A percentile compares a stretch with the other conserved stretches of the same genome.
phyloP scores from a whole-genome alignment of 768 basidiomycete genomes.

The Tylopilus plumbeoviolaceoides region DNA sequence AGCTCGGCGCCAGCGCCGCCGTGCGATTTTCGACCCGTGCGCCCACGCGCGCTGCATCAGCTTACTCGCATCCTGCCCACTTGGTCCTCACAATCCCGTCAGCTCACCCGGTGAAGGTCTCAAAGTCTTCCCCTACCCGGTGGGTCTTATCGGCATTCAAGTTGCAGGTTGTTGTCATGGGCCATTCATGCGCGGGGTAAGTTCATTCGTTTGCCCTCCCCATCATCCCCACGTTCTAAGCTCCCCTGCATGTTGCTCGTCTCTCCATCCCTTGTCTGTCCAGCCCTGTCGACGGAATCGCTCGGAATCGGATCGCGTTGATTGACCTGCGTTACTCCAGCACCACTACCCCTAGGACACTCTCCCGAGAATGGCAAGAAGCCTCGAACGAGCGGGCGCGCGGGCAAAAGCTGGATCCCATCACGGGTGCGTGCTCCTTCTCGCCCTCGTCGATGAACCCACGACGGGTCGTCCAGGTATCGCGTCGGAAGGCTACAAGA shows the following conservation, averaged over 20 bases:
- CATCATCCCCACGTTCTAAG: too few species aligned
- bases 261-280: too few species aligned
- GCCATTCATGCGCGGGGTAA: slow-evolving; percentile 59
- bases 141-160: slow-evolving; percentile 57
- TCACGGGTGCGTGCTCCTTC: slow-evolving; percentile 56
- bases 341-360: slow-evolving; percentile 71
- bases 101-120: slow-evolving; percentile 66
- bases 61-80: slow-evolving; percentile 97
- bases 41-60: slow-evolving; percentile 36
- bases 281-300: background rate
- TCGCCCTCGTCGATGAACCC: too few species aligned
- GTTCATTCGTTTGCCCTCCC: slow-evolving; percentile 18
- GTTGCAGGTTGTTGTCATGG: slow-evolving; percentile 51
- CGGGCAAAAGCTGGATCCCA: slow-evolving; percentile 86
- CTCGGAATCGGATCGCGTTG: background rate
- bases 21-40: too few species aligned
- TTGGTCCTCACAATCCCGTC: slow-evolving; percentile 83
- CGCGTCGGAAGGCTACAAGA: slow-evolving; percentile 80
- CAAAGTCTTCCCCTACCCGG: slow-evolving; percentile 62
- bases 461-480: slow-evolving; percentile 45
- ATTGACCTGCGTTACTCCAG: slow-evolving; percentile 35
- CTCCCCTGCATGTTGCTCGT: too few species aligned
- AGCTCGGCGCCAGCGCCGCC: too few species aligned
- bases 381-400: slow-evolving; percentile 78
- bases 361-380: slow-evolving; percentile 92